A percentile compares a stretch with the other conserved stretches of the same genome.
Conservation (phyloP, 75 land plant species). For the Ceratopteris richardii region DNA sequence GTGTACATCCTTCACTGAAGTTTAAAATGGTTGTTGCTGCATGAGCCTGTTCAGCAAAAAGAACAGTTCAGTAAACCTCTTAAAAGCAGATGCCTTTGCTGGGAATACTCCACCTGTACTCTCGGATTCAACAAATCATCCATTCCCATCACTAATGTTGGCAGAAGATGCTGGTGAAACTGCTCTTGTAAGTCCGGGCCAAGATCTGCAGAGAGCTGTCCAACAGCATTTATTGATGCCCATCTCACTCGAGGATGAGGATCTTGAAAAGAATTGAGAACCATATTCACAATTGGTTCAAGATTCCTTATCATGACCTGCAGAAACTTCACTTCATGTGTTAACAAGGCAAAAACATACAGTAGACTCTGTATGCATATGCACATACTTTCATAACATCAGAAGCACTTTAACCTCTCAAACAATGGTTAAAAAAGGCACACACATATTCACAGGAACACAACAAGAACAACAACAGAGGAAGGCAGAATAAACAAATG, state of each 20-base stretch:
- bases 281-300: conserved; percentile 86
- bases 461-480: too few relatives aligned
- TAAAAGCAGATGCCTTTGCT: too few relatives aligned
- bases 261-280: conserved; percentile 77
- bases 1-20: conserved; percentile 92
- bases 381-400: too few relatives aligned
- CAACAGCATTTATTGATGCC: conserved; percentile 99
- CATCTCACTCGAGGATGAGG: conserved; percentile 92
- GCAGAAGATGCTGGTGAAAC: conserved; percentile 76
- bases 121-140: conserved; percentile 98
- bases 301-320: conserved; percentile 93
- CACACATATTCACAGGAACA: too few relatives aligned
- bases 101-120: conserved; percentile 55
- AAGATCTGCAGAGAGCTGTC: conserved; percentile 90
- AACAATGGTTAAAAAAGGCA: too few relatives aligned
- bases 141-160: conserved; percentile 86
- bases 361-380: too few relatives aligned
- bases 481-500: too few relatives aligned
- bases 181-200: conserved; percentile 90
- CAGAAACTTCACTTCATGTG: background rate
- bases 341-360: conserved; percentile 1
- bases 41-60: conserved; percentile 63
- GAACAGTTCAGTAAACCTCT: background rate
- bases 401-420: too few relatives aligned
- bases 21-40: conserved; percentile 97